Evolutionary conservation across 805 yeast genomes (phyloP), one percentile per base, ranked within the genome.

Genomic region (Candida gorgasii): DNA sequence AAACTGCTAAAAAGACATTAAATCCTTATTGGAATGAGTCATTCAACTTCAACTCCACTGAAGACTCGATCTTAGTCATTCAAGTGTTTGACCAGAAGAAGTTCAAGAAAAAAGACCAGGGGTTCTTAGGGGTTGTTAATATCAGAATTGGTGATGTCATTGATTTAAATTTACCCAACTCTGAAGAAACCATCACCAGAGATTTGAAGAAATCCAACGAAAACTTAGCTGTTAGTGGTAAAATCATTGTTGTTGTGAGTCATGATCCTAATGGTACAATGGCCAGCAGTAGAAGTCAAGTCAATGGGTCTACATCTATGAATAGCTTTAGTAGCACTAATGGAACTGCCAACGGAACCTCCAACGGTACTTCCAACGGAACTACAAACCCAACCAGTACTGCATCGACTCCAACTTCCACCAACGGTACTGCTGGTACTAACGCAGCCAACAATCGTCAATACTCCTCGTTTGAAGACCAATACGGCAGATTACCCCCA

Each of bases 1-100:
- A 89, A 39, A 93, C 96, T 26, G 93, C 95, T 22, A 88, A 89
- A 58, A 89, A 88, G 66, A 93, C 98, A 2, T 71, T 92, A 53
- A 89, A 93, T 58, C 99, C 99, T 8, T 93, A 90, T 67, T 93
- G 99, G 99, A 90, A 93, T 66, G 97, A 93, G 65, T 71, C 86
- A 2, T 93, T 92, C 58, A 78, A 79, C 43, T 89, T 93, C 65
- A 77, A 76, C 41, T 74, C 82, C 45, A 86, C 83, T 30, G 95
- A 86, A 56, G 85, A 85, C 57, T 85, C 95, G 7, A 86, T 90
- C 33, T 72, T 93, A 39, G 95, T 92, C 11, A 80, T 93, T 48
- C 98, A 93, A 63, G 93, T 93, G 6, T 93, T 93, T 66, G 98
- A 93, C 63, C 98, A 92, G 63, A 90, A 89, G 63, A 93, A 93